A percentile compares a stretch with the other conserved stretches of the same genome.
Evolutionary conservation across 23 red algal genomes (phyloP).

Genomic region (Gracilaria domingensis): DNA sequence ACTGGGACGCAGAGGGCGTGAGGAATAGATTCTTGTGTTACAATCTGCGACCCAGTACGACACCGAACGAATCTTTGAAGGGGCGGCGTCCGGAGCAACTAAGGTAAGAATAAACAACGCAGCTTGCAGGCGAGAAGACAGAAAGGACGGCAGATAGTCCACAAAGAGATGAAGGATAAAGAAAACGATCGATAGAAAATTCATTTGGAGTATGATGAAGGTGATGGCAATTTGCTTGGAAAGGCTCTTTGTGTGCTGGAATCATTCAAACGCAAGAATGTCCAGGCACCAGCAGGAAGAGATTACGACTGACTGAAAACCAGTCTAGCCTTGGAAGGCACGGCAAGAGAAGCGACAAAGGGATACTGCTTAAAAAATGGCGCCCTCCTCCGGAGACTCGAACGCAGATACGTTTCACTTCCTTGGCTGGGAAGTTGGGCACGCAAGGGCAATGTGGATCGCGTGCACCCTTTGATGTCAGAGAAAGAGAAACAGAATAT

Average conservation of each 20-base stretch:
- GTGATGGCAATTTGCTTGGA: neutral
- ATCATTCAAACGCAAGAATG: neutral
- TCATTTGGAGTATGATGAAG: neutral
- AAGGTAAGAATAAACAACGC: slow-evolving; percentile 23
- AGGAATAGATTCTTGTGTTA: slow-evolving; percentile 17
- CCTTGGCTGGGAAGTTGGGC: too few species aligned
- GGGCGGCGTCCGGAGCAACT: neutral
- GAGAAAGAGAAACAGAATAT: too few species aligned
- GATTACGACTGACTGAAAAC: neutral
- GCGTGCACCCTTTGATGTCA: too few species aligned
- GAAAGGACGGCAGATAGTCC: slow-evolving; percentile 19
- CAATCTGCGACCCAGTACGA: slow-evolving; percentile 29
- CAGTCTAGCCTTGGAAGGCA: too few species aligned
- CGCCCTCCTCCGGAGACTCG: too few species aligned
- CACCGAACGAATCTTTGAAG: slow-evolving; percentile 12
- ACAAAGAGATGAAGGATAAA: slow-evolving; percentile 7
- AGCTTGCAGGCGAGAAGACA: slow-evolving; percentile 26
- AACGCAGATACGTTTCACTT: too few species aligned
- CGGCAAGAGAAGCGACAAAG: too few species aligned
- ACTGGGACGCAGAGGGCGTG: neutral
- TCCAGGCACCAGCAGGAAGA: neutral
- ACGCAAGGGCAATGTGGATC: too few species aligned
- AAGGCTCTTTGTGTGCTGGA: neutral
- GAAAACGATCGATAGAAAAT: neutral
- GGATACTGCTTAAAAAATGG: too few species aligned